Percentiles rank a stretch among this genome's conserved stretches.
These are phyloP conservation scores for Heliamphora exappendiculata DNA, from an alignment of 148 eudicot species.

Conservation along the genomic window DNA sequence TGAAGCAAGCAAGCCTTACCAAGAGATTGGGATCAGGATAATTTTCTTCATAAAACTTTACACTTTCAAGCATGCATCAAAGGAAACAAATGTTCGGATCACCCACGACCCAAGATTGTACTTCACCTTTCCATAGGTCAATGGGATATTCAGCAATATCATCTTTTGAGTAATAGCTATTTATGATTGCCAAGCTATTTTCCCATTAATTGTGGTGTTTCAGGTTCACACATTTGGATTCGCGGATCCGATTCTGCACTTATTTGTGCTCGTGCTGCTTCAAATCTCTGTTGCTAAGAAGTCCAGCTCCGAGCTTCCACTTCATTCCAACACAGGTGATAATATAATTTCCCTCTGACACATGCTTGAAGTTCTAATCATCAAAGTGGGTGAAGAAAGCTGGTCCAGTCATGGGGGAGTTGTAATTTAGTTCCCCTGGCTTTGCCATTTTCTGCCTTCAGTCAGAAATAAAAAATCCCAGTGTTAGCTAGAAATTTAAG, in stretches of 20 bases:
- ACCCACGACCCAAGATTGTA: not conserved
- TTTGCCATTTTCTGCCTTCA: conserved; percentile 46
- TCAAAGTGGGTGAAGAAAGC: conserved; percentile 46
- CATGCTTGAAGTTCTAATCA: conserved; percentile 8
- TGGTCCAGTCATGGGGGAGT: too few species aligned
- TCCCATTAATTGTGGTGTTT: not conserved
- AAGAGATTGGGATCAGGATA: not conserved
- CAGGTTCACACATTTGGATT: not conserved
- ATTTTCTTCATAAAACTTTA: not conserved
- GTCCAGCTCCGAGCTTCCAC: not conserved
- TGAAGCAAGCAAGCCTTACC: not conserved
- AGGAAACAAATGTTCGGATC: not conserved
- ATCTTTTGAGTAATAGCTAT: not conserved
- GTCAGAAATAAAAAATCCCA: not conserved
- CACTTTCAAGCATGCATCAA: not conserved
- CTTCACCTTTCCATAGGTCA: not conserved
- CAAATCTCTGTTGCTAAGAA: not conserved
- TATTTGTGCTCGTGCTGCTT: not conserved
- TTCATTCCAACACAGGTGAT: not conserved
- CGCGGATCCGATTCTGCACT: not conserved
- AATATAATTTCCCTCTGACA: not conserved
- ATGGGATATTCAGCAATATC: not conserved
- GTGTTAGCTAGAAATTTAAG: not conserved
- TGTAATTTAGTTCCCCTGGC: conserved; percentile 42
- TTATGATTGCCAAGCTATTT: not conserved